These are phyloP conservation scores for Chalaropsis ovoidea DNA, from an alignment of 2,329 filamentous ascomycete species.

Conservation along the genomic window DNA sequence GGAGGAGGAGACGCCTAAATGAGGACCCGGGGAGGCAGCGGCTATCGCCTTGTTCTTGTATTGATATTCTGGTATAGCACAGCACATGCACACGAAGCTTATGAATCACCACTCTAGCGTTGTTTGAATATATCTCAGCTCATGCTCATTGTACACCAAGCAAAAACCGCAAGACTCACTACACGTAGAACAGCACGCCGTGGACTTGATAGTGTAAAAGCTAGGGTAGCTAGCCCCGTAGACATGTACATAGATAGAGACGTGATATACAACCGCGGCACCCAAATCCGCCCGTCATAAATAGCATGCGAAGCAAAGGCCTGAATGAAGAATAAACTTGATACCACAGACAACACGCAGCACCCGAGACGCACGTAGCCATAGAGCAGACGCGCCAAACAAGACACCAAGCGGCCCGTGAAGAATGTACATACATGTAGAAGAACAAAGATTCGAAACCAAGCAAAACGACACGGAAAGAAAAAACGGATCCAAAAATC, in stretches of 20 bases:
- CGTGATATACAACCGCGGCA: not conserved
- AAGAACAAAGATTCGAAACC: slow-evolving; percentile 8
- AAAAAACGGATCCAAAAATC: slow-evolving; percentile 1
- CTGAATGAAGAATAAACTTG: slow-evolving; percentile 12
- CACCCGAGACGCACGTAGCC: too few relatives aligned
- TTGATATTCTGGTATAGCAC: too few relatives aligned
- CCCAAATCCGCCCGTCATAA: too few relatives aligned
- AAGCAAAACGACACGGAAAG: not conserved
- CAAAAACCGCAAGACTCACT: not conserved
- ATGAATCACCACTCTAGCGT: too few relatives aligned
- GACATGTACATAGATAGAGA: not conserved
- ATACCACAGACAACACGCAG: not conserved
- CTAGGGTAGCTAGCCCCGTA: not conserved
- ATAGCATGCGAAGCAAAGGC: not conserved
- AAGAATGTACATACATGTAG: not conserved
- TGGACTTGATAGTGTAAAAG: not conserved
- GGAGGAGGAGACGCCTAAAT: not conserved
- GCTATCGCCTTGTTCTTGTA: not conserved
- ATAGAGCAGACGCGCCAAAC: not conserved
- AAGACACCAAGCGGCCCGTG: slow-evolving; percentile 4
- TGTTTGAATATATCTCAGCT: too few relatives aligned
- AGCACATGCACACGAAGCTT: too few relatives aligned
- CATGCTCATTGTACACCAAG: not conserved
- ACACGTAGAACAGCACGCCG: too few relatives aligned
- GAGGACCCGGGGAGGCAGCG: not conserved